Evolutionary conservation across 352 stramenopile genomes (phyloP).

Genomic region (Globisporangium radiosum): DNA sequence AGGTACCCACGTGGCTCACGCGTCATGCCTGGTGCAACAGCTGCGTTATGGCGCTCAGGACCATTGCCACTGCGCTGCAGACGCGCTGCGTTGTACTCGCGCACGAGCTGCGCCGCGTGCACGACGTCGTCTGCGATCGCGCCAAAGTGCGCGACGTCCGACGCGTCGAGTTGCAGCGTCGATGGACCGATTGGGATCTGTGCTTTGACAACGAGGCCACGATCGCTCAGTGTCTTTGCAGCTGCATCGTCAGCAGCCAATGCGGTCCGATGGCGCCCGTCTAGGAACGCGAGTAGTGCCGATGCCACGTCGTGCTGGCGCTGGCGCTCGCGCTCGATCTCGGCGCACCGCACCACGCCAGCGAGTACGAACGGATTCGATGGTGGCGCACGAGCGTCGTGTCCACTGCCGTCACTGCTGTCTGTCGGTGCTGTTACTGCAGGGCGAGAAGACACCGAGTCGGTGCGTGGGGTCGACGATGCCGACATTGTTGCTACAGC

Average conservation of each 20-base stretch:
- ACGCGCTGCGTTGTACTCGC: slow-evolving; percentile 35
- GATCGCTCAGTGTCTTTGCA: slow-evolving; percentile 32
- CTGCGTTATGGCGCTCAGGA: neutral
- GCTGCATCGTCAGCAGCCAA: slow-evolving; percentile 30
- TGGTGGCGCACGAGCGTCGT: no score
- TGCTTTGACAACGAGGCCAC: slow-evolving; percentile 62
- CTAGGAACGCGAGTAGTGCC: slow-evolving; percentile 42
- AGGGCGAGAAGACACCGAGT: neutral
- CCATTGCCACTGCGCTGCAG: slow-evolving; percentile 48
- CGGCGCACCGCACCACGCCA: slow-evolving; percentile 25
- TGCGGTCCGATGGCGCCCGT: slow-evolving; percentile 36
- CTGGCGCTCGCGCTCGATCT: slow-evolving; percentile 24
- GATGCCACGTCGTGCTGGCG: slow-evolving; percentile 25
- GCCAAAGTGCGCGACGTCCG: slow-evolving; percentile 40
- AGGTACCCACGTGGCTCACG: slow-evolving; percentile 43
- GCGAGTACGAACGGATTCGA: slow-evolving; percentile 28
- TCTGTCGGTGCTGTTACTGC: neutral
- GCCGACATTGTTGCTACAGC: neutral
- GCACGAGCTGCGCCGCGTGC: slow-evolving; percentile 52
- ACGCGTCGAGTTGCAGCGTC: slow-evolving; percentile 33
- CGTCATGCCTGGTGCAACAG: slow-evolving; percentile 17
- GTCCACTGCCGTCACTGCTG: neutral
- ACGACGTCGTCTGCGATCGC: slow-evolving; percentile 37
- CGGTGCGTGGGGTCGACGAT: neutral
- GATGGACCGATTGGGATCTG: slow-evolving; percentile 72